Percentiles rank a stretch among this genome's conserved stretches.
Evolutionary conservation across 2,329 filamentous ascomycete genomes (phyloP).

Genomic region (Nemania serpens): DNA sequence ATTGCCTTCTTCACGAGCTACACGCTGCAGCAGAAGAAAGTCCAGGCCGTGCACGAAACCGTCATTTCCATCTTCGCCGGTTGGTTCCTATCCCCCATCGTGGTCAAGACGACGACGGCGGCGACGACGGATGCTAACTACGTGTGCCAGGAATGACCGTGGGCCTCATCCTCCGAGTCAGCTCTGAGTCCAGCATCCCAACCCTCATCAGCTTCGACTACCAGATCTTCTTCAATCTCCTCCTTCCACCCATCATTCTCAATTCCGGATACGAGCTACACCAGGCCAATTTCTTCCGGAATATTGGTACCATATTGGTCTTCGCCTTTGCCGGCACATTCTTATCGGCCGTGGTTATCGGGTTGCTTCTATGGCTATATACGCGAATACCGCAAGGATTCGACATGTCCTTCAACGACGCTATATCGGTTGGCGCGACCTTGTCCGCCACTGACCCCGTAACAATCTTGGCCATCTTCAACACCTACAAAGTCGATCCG

Average conservation of each 20-base stretch:
- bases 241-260: constrained; percentile 97
- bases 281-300: constrained; percentile 98
- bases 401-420: constrained; percentile 89
- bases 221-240: constrained; percentile 98
- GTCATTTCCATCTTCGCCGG: constrained; percentile 98
- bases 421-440: constrained; percentile 94
- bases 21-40: constrained; percentile 92
- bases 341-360: constrained; percentile 93
- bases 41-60: constrained; percentile 96
- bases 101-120: constrained; percentile 12
- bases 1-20: constrained; percentile 96
- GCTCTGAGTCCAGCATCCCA: constrained; percentile 80
- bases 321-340: constrained; percentile 98
- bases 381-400: constrained; percentile 83
- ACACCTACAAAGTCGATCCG: constrained; percentile 97
- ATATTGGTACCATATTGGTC: constrained; percentile 95
- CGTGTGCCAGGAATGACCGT: constrained; percentile 81
- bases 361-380: constrained; percentile 85
- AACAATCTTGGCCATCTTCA: constrained; percentile 98
- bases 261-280: constrained; percentile 97
- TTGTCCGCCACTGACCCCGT: constrained; percentile 96
- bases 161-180: constrained; percentile 83
- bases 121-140: constrained; percentile 23
- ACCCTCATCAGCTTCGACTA: constrained; percentile 96
- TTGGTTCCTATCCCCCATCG: constrained; percentile 42